Conservation (phyloP, 2,329 filamentous ascomycete genomes). For the Zymoseptoria ardabiliae region DNA sequence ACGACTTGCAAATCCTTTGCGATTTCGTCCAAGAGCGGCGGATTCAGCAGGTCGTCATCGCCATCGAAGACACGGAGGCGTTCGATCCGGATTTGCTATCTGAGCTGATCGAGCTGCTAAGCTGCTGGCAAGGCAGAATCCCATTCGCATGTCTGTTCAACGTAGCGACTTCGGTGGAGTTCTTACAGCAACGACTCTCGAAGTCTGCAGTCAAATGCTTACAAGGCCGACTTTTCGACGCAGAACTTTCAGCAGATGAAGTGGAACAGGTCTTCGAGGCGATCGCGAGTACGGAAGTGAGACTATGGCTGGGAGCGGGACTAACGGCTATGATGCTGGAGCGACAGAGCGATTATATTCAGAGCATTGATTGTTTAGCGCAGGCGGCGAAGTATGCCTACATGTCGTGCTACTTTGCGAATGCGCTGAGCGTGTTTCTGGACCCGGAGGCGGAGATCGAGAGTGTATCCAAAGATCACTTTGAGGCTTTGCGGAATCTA, state of each 20-base stretch:
- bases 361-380: constrained; percentile 65
- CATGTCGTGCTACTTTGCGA: constrained; percentile 81
- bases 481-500: constrained; percentile 60
- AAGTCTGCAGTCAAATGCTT: constrained; percentile 61
- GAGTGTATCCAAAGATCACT: constrained; percentile 51
- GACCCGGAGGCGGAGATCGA: constrained; percentile 29
- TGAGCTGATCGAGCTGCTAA: constrained; percentile 62
- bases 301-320: constrained; percentile 56
- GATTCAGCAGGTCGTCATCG: constrained; percentile 58
- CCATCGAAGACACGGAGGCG: constrained; percentile 74
- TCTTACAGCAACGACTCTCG: constrained; percentile 66
- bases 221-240: constrained; percentile 68
- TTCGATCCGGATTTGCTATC: constrained; percentile 67
- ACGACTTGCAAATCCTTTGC: constrained; percentile 66
- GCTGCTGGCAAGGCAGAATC: constrained; percentile 66
- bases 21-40: constrained; percentile 49
- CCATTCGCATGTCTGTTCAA: constrained; percentile 72
- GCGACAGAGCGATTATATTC: constrained; percentile 68
- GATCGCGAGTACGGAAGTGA: constrained; percentile 50
- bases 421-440: constrained; percentile 61
- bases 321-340: constrained; percentile 59
- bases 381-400: constrained; percentile 61
- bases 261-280: constrained; percentile 66
- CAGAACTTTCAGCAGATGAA: constrained; percentile 63
- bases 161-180: constrained; percentile 72